Conservation (phyloP, 2,329 filamentous ascomycete species). For the Orbilia brochopaga region DNA sequence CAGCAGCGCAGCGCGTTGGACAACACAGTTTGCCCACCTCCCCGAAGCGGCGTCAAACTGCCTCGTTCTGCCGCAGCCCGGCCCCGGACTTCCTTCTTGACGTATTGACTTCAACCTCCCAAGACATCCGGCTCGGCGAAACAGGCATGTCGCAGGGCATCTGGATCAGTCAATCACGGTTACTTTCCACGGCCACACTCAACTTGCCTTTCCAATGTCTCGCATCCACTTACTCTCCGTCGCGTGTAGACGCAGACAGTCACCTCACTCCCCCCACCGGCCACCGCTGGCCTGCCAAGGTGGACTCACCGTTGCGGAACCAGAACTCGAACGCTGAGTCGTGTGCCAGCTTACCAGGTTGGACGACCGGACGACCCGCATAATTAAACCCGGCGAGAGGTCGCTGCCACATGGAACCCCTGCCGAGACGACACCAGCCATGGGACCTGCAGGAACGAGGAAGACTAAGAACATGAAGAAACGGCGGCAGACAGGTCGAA, state of each 20-base stretch:
- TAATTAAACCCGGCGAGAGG: constrained; percentile 41
- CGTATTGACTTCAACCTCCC: not conserved
- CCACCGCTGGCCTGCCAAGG: not conserved
- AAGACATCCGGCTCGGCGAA: constrained; percentile 14
- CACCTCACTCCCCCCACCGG: constrained; percentile 6
- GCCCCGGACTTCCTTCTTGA: constrained; percentile 16
- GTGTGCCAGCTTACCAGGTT: constrained; percentile 47
- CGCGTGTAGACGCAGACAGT: constrained; percentile 25
- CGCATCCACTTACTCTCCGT: constrained; percentile 48
- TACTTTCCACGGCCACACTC: constrained; percentile 26
- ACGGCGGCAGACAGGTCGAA: too few relatives aligned
- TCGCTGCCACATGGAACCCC: constrained; percentile 44
- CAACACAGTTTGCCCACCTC: constrained; percentile 29
- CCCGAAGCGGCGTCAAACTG: constrained; percentile 39
- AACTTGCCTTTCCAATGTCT: constrained; percentile 24
- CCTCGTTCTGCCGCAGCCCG: constrained; percentile 45
- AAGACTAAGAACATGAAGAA: constrained; percentile 22
- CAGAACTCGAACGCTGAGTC: constrained; percentile 22
- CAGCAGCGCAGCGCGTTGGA: constrained; percentile 37
- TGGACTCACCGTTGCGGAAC: not conserved
- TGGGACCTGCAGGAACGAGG: constrained; percentile 41
- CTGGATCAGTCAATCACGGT: constrained; percentile 27
- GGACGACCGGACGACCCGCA: constrained; percentile 25
- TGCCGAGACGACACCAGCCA: constrained; percentile 25
- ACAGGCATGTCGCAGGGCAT: constrained; percentile 23